Evolutionary conservation across 2,329 filamentous ascomycete species (phyloP).

Genomic region (Grosmannia clavigera): DNA sequence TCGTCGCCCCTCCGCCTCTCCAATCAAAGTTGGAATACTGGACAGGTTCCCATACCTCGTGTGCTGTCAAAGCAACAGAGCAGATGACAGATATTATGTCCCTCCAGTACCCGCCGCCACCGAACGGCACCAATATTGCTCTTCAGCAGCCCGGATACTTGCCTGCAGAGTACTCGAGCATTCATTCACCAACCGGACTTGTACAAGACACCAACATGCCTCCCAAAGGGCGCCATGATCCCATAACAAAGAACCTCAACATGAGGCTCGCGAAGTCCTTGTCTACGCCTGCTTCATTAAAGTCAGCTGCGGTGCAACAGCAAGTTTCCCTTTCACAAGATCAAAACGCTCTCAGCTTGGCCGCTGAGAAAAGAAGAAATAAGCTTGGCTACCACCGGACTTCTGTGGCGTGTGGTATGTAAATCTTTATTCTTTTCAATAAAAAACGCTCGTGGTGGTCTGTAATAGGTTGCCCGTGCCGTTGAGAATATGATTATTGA

Average conservation of each 20-base stretch:
- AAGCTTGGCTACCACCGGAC: constrained; percentile 93
- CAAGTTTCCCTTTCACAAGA: constrained; percentile 16
- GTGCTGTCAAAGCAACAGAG: constrained; percentile 16
- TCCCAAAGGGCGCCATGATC: constrained; percentile 24
- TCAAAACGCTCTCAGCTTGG: constrained; percentile 20
- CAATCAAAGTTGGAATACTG: constrained; percentile 21
- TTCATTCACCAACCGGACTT: constrained; percentile 18
- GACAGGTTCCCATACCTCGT: constrained; percentile 18
- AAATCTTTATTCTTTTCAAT: neutral
- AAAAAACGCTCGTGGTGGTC: no score
- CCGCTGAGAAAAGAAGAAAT: constrained; percentile 56
- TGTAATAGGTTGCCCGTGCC: no score
- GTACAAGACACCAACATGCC: constrained; percentile 19
- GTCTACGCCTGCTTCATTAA: constrained; percentile 31
- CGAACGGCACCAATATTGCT: constrained; percentile 29
- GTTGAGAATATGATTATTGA: neutral
- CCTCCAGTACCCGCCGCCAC: constrained; percentile 34
- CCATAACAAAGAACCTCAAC: constrained; percentile 24
- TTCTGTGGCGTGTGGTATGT: constrained; percentile 90
- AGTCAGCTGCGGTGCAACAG: constrained; percentile 14
- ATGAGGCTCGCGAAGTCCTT: constrained; percentile 35
- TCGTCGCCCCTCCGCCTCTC: constrained; percentile 19
- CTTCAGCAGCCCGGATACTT: constrained; percentile 26
- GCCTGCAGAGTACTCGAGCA: constrained; percentile 19
- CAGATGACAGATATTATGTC: constrained; percentile 33